phyloP scores from a whole-genome alignment of 1,284 basidiomycete species.

The Marasmius fiardii region DNA sequence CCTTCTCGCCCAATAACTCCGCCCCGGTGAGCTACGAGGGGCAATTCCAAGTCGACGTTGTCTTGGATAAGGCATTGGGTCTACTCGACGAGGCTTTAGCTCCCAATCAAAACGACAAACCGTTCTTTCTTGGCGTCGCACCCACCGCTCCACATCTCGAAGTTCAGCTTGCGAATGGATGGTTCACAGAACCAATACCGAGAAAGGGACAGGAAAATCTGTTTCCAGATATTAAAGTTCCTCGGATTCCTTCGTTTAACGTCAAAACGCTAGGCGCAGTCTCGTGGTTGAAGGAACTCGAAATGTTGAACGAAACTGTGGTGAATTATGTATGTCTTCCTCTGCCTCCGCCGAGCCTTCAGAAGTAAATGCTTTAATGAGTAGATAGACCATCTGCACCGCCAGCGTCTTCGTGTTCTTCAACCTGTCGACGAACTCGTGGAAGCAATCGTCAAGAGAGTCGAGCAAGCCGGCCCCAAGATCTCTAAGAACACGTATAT shows the following conservation, averaged over 20 bases:
- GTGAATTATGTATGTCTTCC: not conserved
- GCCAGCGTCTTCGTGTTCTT: not conserved
- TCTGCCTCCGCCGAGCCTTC: not conserved
- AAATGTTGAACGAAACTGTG: not conserved
- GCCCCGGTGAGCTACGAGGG: not conserved
- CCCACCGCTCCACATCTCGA: conserved; percentile 5
- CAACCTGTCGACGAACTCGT: conserved; percentile 5
- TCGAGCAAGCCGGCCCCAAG: conserved; percentile 2
- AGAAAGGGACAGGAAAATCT: not conserved
- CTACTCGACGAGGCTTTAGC: not conserved
- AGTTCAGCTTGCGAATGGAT: not conserved
- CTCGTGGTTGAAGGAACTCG: not conserved
- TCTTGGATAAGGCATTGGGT: conserved; percentile 1
- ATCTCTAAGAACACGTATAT: conserved; percentile 5
- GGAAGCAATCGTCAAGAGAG: not conserved
- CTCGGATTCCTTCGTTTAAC: not conserved
- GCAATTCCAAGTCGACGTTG: not conserved
- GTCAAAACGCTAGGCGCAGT: not conserved
- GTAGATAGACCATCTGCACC: conserved; percentile 5
- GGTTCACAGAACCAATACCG: conserved; percentile 1
- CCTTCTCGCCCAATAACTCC: not conserved
- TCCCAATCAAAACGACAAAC: not conserved
- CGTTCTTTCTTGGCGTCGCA: conserved; percentile 5
- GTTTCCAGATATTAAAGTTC: conserved; percentile 2
- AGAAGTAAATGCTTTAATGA: not conserved